Percentiles rank a stretch among this genome's conserved stretches.
Evolutionary conservation across 805 yeast genomes (phyloP).

Genomic region (Komagataella pseudopastoris): DNA sequence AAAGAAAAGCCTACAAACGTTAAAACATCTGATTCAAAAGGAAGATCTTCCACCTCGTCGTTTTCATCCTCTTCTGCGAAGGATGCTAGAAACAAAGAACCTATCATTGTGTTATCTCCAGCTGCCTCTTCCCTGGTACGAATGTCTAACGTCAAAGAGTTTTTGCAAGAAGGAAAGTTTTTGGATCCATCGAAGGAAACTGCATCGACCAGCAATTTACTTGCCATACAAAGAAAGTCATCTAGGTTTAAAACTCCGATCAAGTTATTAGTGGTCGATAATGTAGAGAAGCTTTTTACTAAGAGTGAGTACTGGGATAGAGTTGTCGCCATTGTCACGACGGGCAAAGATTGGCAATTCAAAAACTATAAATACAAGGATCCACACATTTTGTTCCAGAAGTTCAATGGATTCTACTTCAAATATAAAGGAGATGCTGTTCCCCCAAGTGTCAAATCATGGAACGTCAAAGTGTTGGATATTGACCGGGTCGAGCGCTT

Average conservation of each 20-base stretch:
- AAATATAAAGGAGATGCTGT: constrained; percentile 67
- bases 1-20: constrained; percentile 8
- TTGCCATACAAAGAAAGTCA: constrained; percentile 41
- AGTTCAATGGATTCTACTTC: constrained; percentile 71
- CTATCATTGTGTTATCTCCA: constrained; percentile 67
- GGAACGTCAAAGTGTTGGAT: constrained; percentile 77
- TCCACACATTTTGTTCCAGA: constrained; percentile 72
- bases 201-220: constrained; percentile 22
- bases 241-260: constrained; percentile 40
- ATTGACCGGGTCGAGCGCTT: constrained; percentile 77
- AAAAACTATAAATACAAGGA: constrained; percentile 71
- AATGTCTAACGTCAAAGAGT: constrained; percentile 50
- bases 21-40: constrained; percentile 9
- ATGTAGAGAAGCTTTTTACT: constrained; percentile 72
- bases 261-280: constrained; percentile 72
- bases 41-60: constrained; percentile 1
- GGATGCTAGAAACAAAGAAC: constrained; percentile 27
- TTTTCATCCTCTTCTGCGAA: not conserved
- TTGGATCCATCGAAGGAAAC: constrained; percentile 35
- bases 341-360: constrained; percentile 98
- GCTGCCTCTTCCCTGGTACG: constrained; percentile 64
- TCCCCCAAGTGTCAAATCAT: constrained; percentile 62
- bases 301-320: constrained; percentile 98
- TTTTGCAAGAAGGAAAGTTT: constrained; percentile 61
- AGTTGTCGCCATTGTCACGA: constrained; percentile 88